Evolutionary conservation across 2,329 filamentous ascomycete species (phyloP).

Genomic region (Cytospora schulzeri): DNA sequence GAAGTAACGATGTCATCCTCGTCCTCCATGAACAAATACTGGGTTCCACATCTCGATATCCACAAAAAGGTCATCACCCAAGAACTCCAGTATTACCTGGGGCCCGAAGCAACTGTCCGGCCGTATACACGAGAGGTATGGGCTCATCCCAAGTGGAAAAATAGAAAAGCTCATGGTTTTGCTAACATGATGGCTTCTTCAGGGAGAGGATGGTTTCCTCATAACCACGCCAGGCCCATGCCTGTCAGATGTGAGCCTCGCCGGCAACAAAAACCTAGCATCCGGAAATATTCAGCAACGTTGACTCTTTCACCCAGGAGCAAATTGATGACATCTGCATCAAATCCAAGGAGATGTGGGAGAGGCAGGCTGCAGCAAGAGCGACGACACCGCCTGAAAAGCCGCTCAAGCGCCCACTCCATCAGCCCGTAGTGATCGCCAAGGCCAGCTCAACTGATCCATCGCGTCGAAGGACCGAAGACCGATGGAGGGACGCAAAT

Average conservation of each 20-base stretch:
- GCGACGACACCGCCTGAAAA: constrained; percentile 45
- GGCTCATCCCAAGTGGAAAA: constrained; percentile 31
- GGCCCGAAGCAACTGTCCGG: constrained; percentile 59
- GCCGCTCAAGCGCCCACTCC: constrained; percentile 57
- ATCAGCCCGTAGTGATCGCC: constrained; percentile 56
- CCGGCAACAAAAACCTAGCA: neutral
- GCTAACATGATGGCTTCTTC: constrained; percentile 23
- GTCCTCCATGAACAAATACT: constrained; percentile 57
- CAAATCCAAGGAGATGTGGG: constrained; percentile 61
- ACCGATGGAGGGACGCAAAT: constrained; percentile 36
- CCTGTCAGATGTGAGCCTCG: constrained; percentile 57
- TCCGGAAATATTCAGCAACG: constrained; percentile 24
- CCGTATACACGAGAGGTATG: constrained; percentile 59
- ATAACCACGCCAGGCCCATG: constrained; percentile 61
- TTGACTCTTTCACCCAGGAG: constrained; percentile 46
- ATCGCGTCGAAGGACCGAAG: constrained; percentile 39
- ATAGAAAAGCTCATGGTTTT: constrained; percentile 1
- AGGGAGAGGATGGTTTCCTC: constrained; percentile 64
- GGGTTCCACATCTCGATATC: constrained; percentile 62
- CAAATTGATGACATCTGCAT: constrained; percentile 65
- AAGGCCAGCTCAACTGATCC: constrained; percentile 41
- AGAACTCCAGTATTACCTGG: constrained; percentile 60
- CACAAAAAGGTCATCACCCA: constrained; percentile 62
- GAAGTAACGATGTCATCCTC: constrained; percentile 29
- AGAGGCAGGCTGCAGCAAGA: constrained; percentile 56